These are phyloP conservation scores for Phytopythium delawarense DNA, from an alignment of 352 stramenopile species.

Conservation along the genomic window DNA sequence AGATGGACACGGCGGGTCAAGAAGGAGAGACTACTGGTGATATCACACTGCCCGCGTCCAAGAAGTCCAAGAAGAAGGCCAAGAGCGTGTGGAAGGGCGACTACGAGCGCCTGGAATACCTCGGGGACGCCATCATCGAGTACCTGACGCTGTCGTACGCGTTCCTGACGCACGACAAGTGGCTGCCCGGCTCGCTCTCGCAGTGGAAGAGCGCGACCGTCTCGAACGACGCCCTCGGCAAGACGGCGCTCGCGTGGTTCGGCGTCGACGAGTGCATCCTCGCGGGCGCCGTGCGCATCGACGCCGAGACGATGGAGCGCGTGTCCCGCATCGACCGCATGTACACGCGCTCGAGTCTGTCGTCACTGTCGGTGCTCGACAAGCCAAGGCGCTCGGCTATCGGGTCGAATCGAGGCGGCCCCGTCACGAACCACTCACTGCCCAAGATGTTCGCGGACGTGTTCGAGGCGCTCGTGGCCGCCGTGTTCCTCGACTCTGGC, in stretches of 20 bases:
- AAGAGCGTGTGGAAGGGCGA: constrained; percentile 68
- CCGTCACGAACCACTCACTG: constrained; percentile 36
- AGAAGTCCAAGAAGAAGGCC: constrained; percentile 29
- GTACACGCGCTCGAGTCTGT: constrained; percentile 24
- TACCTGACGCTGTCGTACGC: constrained; percentile 87
- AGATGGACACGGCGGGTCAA: constrained; percentile 18
- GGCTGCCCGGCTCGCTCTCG: constrained; percentile 72
- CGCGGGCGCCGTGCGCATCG: constrained; percentile 56
- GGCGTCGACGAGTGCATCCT: constrained; percentile 80
- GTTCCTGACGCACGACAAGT: constrained; percentile 61
- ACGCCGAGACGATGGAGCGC: constrained; percentile 54
- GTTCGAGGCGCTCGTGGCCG: constrained; percentile 84
- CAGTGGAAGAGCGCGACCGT: constrained; percentile 86
- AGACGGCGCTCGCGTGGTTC: constrained; percentile 77
- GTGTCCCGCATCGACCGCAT: constrained; percentile 45
- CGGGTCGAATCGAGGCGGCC: neutral
- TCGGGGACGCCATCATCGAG: constrained; percentile 87
- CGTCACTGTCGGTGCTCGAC: neutral
- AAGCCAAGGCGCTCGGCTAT: neutral
- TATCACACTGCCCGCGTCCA: constrained; percentile 6
- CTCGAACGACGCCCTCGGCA: constrained; percentile 81
- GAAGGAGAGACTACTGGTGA: constrained; percentile 10
- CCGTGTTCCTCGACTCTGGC: constrained; percentile 81
- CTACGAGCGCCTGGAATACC: constrained; percentile 87
- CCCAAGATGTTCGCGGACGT: constrained; percentile 87